Base-by-base conservation (phyloP, 192 early-diverging fungal genomes). In the Lunasporangiospora selenospora region DNA sequence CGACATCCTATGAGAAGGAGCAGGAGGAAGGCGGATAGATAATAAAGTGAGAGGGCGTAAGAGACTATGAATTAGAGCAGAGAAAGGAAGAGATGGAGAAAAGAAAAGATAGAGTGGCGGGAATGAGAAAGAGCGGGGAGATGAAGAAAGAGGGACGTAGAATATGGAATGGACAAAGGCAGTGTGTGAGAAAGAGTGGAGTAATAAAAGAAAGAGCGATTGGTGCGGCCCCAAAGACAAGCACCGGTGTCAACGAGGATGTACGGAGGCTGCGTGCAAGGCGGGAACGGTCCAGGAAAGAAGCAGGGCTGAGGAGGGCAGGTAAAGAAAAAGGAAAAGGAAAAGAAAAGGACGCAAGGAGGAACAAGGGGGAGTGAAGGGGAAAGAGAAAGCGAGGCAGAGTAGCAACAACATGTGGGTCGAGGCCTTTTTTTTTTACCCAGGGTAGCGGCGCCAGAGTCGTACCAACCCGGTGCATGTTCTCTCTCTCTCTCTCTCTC, bases 1-100 rank as follows among this genome's bases (percentile, higher is more conserved):
- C 4, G 51, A 51, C 62, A 58, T 67, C 32, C 53, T 29, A 18
- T 48, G 13, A 1, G 26, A 24, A 29, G 44, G 15, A 21, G 49
- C 2, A 16, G 30, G 49, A 16, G 48, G 30, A 4, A 16, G 31
- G 12, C 8, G 43, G 21, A 21, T 13, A 45, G 43, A 2, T 9
- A 21, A 1, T 13, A 8, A 45, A 3, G n/a, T 41, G 52, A 13
- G 29, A 36, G 50, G 18, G 10, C 26, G 51, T 16, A 53, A 39
- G 31, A 16, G 18, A 29, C 16, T 34, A 0, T 1, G 31, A 37
- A 40, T 30, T 23, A 16, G 10, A 26, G 55, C 31, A 4, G 30
- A 49, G 21, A 0, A 5, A 21, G n/a, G 15, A 52, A 21, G 30
- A 26, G 44, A 13, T 21, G 53, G 12, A 10, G 36, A 18, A 19